Base-by-base conservation (phyloP, 257 asterid species). In the Solanum arcanum region DNA sequence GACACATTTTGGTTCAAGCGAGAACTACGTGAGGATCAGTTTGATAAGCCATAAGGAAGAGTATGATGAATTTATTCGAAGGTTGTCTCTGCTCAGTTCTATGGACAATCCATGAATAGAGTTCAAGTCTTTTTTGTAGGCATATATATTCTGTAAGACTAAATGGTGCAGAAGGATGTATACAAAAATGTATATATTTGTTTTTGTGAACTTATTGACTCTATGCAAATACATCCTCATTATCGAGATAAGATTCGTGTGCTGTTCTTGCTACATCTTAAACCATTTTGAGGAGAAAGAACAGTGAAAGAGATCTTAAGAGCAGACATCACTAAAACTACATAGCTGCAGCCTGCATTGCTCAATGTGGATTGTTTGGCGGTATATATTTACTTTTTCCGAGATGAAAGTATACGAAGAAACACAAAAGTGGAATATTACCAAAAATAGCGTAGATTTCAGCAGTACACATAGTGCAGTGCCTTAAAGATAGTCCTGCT, bases 11-110 rank as follows among this genome's bases (percentile, higher is more conserved):
- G 98, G 99, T 5, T 91, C 89, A 46, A 92, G 93, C 88, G 23
- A 91, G 31, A 91, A 90, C 13, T 92, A 93, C 11, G 98, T 94
- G 18, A 87, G 99, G 86, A 93, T 96, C 72, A 95, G 96, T 81
- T 86, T 93, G 87, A 88, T 96, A 83, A 92, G 93, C 21, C 93
- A 93, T 2, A 95, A 96, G 62, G 93, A 91, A 42, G 88, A 90
- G 5, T 96, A 94, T 25, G 89, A 92, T 83, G 93, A 86, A 8
- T 94, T 96, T 78, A 91, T 89, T 2, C 91, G 88, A 86, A 91
- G 97, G 83, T 88, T 96, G 83, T 89, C 94, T 20, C 75, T 83
- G 37, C 91, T 95, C 64, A 90, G 66, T 21, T 90, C 91, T 10
- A 20, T 44, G 87, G 29, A 1, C 21, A 29, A 62, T 85, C 46